Evolutionary conservation across 2,329 filamentous ascomycete genomes (phyloP).

Genomic region (Microascus cirrosus): DNA sequence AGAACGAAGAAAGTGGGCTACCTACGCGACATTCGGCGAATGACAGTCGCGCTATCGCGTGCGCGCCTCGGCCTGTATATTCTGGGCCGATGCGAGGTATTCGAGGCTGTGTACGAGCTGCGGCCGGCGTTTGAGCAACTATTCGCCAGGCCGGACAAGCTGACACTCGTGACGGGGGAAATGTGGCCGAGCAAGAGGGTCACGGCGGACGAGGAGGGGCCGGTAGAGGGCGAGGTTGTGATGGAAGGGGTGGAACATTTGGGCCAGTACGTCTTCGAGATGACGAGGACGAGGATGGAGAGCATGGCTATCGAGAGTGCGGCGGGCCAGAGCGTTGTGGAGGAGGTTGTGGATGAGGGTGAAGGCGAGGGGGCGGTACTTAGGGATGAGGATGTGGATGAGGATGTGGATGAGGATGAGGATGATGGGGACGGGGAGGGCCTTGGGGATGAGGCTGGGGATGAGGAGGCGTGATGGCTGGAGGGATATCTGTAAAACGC

Average conservation of each 20-base stretch:
- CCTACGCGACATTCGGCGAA: conserved; percentile 79
- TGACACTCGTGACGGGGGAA: conserved; percentile 74
- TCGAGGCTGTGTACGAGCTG: conserved; percentile 81
- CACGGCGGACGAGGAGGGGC: conserved; percentile 19
- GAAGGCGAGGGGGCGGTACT: neutral
- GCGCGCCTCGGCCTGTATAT: conserved; percentile 88
- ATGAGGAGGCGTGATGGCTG: neutral
- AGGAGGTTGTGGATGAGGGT: neutral
- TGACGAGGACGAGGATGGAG: conserved; percentile 56
- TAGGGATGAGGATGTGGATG: neutral
- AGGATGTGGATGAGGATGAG: neutral
- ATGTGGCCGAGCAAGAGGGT: conserved; percentile 62
- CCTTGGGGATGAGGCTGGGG: neutral
- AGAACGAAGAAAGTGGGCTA: conserved; percentile 85
- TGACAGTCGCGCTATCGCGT: conserved; percentile 90
- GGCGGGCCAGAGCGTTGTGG: neutral
- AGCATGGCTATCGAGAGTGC: conserved; percentile 10
- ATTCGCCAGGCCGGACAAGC: conserved; percentile 65
- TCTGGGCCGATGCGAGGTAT: conserved; percentile 76
- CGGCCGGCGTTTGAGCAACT: conserved; percentile 75
- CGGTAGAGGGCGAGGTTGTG: conserved; percentile 45
- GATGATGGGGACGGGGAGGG: neutral
- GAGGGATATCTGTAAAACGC: neutral
- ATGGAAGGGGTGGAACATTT: conserved; percentile 94
- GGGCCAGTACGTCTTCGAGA: conserved; percentile 92